These are phyloP conservation scores for Pichia heedii DNA, from an alignment of 805 yeast genomes.

Conservation along the genomic window DNA sequence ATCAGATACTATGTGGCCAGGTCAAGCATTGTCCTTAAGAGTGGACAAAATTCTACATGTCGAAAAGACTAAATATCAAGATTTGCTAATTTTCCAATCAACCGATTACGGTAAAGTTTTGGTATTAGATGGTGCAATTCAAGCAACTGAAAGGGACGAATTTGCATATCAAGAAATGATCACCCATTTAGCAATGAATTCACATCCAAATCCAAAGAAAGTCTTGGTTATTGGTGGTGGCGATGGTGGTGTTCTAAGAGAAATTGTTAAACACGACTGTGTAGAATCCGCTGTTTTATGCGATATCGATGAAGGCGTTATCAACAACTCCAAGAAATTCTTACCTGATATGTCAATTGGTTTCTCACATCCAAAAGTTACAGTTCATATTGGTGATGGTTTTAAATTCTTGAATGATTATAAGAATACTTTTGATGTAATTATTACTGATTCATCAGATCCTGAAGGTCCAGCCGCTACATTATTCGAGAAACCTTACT, in stretches of 20 bases:
- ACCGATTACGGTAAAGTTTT: slow-evolving; percentile 92
- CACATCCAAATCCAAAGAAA: slow-evolving; percentile 89
- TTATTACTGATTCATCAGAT: slow-evolving; percentile 94
- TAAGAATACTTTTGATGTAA: slow-evolving; percentile 84
- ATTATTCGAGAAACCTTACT: slow-evolving; percentile 87
- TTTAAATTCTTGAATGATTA: slow-evolving; percentile 84
- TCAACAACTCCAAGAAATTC: slow-evolving; percentile 75
- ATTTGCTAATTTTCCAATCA: slow-evolving; percentile 85
- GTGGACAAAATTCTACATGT: slow-evolving; percentile 82
- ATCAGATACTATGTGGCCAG: slow-evolving; percentile 97
- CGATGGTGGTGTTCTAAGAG: slow-evolving; percentile 97
- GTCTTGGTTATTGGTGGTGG: slow-evolving; percentile 98
- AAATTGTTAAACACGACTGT: slow-evolving; percentile 77
- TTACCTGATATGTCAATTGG: slow-evolving; percentile 83
- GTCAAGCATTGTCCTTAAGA: slow-evolving; percentile 89
- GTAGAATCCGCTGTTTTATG: slow-evolving; percentile 87
- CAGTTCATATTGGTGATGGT: slow-evolving; percentile 93
- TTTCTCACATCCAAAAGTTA: slow-evolving; percentile 80
- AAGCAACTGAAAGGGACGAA: slow-evolving; percentile 95
- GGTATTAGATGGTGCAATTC: slow-evolving; percentile 91
- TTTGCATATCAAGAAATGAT: slow-evolving; percentile 98
- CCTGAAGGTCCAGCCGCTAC: slow-evolving; percentile 98
- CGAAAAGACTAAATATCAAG: slow-evolving; percentile 86
- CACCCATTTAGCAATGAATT: slow-evolving; percentile 83
- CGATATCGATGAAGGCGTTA: slow-evolving; percentile 93